Evolutionary conservation across 2,329 filamentous ascomycete genomes (phyloP).

Genomic region (Xylaria multiplex): DNA sequence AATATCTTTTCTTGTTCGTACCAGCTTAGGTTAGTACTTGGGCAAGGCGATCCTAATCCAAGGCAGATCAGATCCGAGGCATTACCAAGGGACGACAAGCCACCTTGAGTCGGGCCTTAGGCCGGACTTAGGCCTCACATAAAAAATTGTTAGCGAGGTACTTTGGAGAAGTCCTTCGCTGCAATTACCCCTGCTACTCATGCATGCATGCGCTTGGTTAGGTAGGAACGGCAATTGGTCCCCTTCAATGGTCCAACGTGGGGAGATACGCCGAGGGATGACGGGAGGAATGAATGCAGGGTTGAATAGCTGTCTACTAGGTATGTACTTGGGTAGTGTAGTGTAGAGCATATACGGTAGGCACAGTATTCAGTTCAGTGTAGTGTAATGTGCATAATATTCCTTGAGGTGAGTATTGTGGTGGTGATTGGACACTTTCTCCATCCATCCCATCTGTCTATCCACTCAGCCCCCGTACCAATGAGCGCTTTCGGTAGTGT

Average conservation of each 20-base stretch:
- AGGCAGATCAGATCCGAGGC: too few relatives aligned
- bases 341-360: too few relatives aligned
- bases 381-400: not conserved
- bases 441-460: not conserved
- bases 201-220: conserved; percentile 19
- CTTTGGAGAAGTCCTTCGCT: not conserved
- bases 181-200: conserved; percentile 17
- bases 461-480: not conserved
- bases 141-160: conserved; percentile 31
- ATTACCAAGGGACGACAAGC: not conserved
- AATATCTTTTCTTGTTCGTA: conserved; percentile 2
- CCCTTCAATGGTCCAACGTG: conserved; percentile 12
- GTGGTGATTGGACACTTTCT: conserved; percentile 5
- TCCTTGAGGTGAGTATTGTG: not conserved
- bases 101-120: not conserved
- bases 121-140: not conserved
- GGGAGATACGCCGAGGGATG: conserved; percentile 5
- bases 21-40: not conserved
- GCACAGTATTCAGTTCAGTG: too few relatives aligned
- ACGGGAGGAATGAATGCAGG: conserved; percentile 6
- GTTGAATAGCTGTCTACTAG: not conserved
- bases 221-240: conserved; percentile 20
- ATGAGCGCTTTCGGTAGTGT: not conserved
- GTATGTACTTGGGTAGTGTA: too few relatives aligned
- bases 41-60: not conserved